These are phyloP conservation scores for Exophiala calicioides DNA, from an alignment of 2,329 filamentous ascomycete species.

Conservation along the genomic window DNA sequence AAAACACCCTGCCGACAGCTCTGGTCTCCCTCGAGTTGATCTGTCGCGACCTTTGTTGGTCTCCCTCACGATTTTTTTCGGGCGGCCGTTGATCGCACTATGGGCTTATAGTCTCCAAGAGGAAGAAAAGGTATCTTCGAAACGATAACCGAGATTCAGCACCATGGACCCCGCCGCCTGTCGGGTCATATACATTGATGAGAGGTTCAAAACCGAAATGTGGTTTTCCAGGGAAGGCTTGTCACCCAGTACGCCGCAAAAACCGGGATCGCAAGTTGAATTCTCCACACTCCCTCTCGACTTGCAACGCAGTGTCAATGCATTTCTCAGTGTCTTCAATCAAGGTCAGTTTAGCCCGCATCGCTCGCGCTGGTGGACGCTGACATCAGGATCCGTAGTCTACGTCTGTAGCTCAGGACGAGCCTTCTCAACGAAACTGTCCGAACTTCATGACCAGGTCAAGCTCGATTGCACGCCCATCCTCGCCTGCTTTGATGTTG, in stretches of 20 bases:
- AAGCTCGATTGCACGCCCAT: slow-evolving; percentile 52
- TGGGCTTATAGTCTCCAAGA: slow-evolving; percentile 18
- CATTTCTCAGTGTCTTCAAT: slow-evolving; percentile 53
- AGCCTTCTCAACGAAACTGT: slow-evolving; percentile 55
- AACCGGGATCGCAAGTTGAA: slow-evolving; percentile 32
- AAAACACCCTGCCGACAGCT: slow-evolving; percentile 3
- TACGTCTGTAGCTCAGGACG: slow-evolving; percentile 56
- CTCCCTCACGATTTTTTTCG: slow-evolving; percentile 13
- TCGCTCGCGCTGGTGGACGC: background rate
- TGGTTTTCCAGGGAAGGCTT: slow-evolving; percentile 43
- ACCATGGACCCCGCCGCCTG: slow-evolving; percentile 46
- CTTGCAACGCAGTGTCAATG: slow-evolving; percentile 51
- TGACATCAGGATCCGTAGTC: slow-evolving; percentile 40
- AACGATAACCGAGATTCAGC: slow-evolving; percentile 4
- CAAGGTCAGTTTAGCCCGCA: slow-evolving; percentile 45
- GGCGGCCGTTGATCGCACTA: slow-evolving; percentile 20
- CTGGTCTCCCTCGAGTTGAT: slow-evolving; percentile 6
- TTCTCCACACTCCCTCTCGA: slow-evolving; percentile 45
- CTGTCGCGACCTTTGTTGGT: background rate
- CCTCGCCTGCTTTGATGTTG: slow-evolving; percentile 58
- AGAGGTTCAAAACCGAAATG: slow-evolving; percentile 46
- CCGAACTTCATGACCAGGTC: slow-evolving; percentile 48
- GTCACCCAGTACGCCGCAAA: slow-evolving; percentile 25
- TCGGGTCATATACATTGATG: slow-evolving; percentile 50
- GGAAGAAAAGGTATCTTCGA: slow-evolving; percentile 14